These are phyloP conservation scores for Ilex aquifolium DNA, from an alignment of 257 asterid genomes.

Conservation along the genomic window DNA sequence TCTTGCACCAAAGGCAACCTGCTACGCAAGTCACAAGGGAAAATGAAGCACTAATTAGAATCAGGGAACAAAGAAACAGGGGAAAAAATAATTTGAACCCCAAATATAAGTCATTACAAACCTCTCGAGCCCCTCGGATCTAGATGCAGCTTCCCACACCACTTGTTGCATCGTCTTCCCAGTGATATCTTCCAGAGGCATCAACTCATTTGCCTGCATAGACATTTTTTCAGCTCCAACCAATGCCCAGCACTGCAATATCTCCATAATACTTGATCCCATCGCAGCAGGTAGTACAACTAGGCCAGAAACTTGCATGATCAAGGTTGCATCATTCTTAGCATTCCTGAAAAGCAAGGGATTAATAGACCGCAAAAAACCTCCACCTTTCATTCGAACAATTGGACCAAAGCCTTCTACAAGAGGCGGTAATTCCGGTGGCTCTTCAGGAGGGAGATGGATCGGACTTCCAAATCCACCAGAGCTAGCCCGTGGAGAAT, in stretches of 20 bases:
- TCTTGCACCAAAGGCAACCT: slow-evolving; percentile 48
- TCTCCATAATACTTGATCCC: slow-evolving; percentile 84
- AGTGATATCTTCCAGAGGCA: slow-evolving; percentile 90
- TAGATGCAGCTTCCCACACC: slow-evolving; percentile 61
- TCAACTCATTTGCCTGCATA: slow-evolving; percentile 82
- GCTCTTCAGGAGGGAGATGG: slow-evolving; percentile 43
- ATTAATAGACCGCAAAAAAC: slow-evolving; percentile 83
- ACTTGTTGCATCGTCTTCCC: slow-evolving; percentile 82
- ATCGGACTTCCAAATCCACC: slow-evolving; percentile 64
- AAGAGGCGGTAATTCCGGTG: slow-evolving; percentile 56
- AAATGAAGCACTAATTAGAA: slow-evolving; percentile 8
- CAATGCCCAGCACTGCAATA: slow-evolving; percentile 76
- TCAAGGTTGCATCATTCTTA: slow-evolving; percentile 64
- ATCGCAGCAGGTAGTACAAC: slow-evolving; percentile 95
- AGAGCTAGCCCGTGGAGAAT: slow-evolving; percentile 50
- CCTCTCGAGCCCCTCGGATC: slow-evolving; percentile 73
- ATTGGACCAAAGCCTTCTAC: slow-evolving; percentile 82
- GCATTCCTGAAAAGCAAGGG: slow-evolving; percentile 60
- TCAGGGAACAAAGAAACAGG: slow-evolving; percentile 3
- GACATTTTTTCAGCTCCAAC: slow-evolving; percentile 89
- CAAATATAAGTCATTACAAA: slow-evolving; percentile 35
- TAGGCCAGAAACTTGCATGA: slow-evolving; percentile 88
- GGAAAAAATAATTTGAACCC: slow-evolving; percentile 44
- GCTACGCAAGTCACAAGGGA: slow-evolving; percentile 17
- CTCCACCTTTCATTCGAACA: slow-evolving; percentile 75